Percentiles rank a stretch among this genome's conserved stretches.
phyloP scores from a whole-genome alignment of 1,284 basidiomycete genomes.

The Papiliotrema fonsecae region DNA sequence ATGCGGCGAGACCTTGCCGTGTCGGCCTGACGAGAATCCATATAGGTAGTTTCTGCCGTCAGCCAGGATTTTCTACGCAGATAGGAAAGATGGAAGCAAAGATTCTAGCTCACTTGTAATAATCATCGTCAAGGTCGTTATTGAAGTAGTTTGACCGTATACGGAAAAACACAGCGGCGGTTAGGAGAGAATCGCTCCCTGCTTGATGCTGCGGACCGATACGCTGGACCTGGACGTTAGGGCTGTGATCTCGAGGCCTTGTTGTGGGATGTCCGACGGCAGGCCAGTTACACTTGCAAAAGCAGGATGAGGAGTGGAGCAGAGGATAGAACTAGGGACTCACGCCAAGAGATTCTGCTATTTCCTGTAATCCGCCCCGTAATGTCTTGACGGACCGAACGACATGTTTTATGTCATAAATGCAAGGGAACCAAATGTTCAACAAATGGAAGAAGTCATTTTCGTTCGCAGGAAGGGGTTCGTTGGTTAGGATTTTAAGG shows the following conservation, averaged over 20 bases:
- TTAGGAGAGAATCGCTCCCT: constrained; percentile 90
- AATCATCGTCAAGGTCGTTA: constrained; percentile 70
- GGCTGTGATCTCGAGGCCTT: too few species aligned
- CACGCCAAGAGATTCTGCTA: constrained; percentile 85
- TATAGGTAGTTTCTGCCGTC: constrained; percentile 42
- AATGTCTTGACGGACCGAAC: constrained; percentile 83
- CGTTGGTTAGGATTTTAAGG: constrained; percentile 85
- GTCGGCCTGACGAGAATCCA: constrained; percentile 41
- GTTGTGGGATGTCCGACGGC: too few species aligned
- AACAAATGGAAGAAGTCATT: constrained; percentile 86
- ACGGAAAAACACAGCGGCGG: constrained; percentile 91
- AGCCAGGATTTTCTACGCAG: neutral
- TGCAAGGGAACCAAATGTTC: constrained; percentile 88
- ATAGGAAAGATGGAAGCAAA: neutral
- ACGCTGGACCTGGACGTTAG: constrained; percentile 62
- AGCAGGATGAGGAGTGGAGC: too few species aligned
- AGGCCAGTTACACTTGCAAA: too few species aligned
- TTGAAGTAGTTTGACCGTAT: constrained; percentile 88
- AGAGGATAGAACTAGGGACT: too few species aligned
- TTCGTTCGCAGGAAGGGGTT: constrained; percentile 82
- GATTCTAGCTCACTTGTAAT: constrained; percentile 43
- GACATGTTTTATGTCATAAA: constrained; percentile 97
- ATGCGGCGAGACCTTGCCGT: constrained; percentile 24
- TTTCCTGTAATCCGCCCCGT: constrained; percentile 91
- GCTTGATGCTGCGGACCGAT: constrained; percentile 94